A percentile compares a stretch with the other conserved stretches of the same genome.
Evolutionary conservation across 2,329 filamentous ascomycete species (phyloP).

Genomic region (Volutella citrinella): DNA sequence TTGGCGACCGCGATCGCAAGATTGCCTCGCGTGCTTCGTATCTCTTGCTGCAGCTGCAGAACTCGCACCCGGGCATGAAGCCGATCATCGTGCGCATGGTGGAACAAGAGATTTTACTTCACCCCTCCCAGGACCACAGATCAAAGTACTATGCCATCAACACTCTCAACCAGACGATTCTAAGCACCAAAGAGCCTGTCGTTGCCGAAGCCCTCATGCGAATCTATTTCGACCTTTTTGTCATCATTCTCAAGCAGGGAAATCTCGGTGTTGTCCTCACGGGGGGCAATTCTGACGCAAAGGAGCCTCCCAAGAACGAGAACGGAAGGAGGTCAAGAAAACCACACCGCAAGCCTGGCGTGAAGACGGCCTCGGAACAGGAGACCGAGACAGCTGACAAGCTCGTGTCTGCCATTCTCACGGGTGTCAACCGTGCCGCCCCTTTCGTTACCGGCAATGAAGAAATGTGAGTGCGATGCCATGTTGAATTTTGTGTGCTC

Average conservation of each 20-base stretch:
- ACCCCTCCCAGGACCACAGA: slow-evolving; percentile 80
- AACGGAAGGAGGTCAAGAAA: slow-evolving; percentile 20
- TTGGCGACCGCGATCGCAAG: slow-evolving; percentile 93
- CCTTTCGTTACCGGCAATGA: slow-evolving; percentile 85
- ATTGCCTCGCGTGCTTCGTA: slow-evolving; percentile 93
- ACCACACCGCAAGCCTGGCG: slow-evolving; percentile 17
- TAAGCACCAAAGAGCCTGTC: slow-evolving; percentile 78
- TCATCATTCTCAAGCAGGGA: slow-evolving; percentile 69
- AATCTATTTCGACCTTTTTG: slow-evolving; percentile 90
- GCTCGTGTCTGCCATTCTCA: slow-evolving; percentile 84
- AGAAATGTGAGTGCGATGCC: slow-evolving; percentile 54
- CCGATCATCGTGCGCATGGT: slow-evolving; percentile 78
- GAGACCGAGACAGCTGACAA: slow-evolving; percentile 76
- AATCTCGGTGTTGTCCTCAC: slow-evolving; percentile 36
- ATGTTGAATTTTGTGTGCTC: not conserved
- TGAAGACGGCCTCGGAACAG: slow-evolving; percentile 41
- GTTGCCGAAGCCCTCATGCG: slow-evolving; percentile 78
- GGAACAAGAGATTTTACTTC: slow-evolving; percentile 83
- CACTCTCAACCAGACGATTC: slow-evolving; percentile 92
- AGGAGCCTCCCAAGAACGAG: slow-evolving; percentile 28
- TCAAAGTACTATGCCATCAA: slow-evolving; percentile 96
- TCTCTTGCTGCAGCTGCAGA: slow-evolving; percentile 85
- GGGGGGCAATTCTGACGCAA: slow-evolving; percentile 41
- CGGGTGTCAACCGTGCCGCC: slow-evolving; percentile 92
- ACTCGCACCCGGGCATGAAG: slow-evolving; percentile 91